Conservation (phyloP, 495 filamentous ascomycete genomes). For the Trichocladium uniseriatum region DNA sequence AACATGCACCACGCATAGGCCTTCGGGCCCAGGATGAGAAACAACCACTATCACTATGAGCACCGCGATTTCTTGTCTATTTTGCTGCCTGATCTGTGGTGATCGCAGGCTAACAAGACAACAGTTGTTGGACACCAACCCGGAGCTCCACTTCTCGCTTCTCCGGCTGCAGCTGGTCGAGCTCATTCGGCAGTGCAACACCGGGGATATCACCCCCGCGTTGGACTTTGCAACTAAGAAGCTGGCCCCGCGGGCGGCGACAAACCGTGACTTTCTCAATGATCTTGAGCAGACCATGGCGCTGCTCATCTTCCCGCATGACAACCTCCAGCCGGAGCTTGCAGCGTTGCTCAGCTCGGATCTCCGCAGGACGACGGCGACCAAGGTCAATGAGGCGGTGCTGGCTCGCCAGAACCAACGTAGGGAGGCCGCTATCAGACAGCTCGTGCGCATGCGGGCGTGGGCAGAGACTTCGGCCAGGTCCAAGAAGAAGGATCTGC, state of each 20-base stretch:
- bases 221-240: constrained; percentile 80
- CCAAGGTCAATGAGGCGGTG: constrained; percentile 79
- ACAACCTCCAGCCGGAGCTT: constrained; percentile 63
- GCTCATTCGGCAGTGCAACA: constrained; percentile 70
- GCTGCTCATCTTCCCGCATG: constrained; percentile 72
- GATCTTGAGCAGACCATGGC: constrained; percentile 91
- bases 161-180: constrained; percentile 88
- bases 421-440: constrained; percentile 69
- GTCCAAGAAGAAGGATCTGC: constrained; percentile 64
- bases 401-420: constrained; percentile 58
- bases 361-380: constrained; percentile 73
- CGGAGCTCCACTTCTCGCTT: constrained; percentile 80
- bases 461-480: constrained; percentile 78
- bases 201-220: constrained; percentile 70
- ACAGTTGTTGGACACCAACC: constrained; percentile 80
- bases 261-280: constrained; percentile 68
- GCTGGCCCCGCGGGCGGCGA: constrained; percentile 77
- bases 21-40: constrained; percentile 85
- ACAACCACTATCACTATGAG: constrained; percentile 91
- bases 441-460: constrained; percentile 67
- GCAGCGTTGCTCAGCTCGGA: constrained; percentile 66
- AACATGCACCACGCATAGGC: constrained; percentile 99
- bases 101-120: constrained; percentile 13
- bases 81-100: not conserved
- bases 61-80: constrained; percentile 25